Evolutionary conservation across 2,329 filamentous ascomycete species (phyloP).

Genomic region (Colletotrichum sp.): DNA sequence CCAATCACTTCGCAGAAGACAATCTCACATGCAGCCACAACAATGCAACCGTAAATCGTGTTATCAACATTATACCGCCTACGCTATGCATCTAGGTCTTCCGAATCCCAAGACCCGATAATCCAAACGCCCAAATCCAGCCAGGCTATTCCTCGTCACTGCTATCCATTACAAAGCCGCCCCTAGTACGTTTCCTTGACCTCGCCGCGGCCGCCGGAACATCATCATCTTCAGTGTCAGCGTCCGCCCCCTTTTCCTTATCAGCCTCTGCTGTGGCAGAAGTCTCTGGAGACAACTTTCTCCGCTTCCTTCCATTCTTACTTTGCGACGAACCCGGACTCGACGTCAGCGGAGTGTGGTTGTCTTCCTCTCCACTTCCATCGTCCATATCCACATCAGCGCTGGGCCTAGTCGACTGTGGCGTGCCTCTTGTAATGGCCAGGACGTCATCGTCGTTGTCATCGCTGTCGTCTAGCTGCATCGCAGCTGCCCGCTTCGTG

Average conservation of each 20-base stretch:
- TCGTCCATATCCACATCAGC: constrained; percentile 31
- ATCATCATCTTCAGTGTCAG: constrained; percentile 41
- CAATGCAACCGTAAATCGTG: background rate
- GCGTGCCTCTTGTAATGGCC: constrained; percentile 20
- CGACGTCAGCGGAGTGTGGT: background rate
- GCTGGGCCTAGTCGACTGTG: background rate
- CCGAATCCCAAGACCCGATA: background rate
- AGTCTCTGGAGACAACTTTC: background rate
- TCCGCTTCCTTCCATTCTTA: constrained; percentile 7
- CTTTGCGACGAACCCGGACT: constrained; percentile 15
- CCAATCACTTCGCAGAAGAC: no score
- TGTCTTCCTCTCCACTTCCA: constrained; percentile 5
- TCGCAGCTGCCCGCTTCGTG: constrained; percentile 32
- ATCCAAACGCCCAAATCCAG: background rate
- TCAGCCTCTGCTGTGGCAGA: background rate
- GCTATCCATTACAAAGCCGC: constrained; percentile 64
- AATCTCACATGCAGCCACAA: no score
- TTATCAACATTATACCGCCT: background rate
- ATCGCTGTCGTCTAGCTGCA: constrained; percentile 28
- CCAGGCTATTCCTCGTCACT: constrained; percentile 56
- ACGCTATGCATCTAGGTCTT: constrained; percentile 7
- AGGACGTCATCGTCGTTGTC: constrained; percentile 23
- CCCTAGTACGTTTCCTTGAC: constrained; percentile 48
- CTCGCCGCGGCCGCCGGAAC: constrained; percentile 39
- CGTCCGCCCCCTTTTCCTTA: constrained; percentile 3